Conservation (phyloP, 345 rosid species). For the Rhodamnia rubescens region DNA sequence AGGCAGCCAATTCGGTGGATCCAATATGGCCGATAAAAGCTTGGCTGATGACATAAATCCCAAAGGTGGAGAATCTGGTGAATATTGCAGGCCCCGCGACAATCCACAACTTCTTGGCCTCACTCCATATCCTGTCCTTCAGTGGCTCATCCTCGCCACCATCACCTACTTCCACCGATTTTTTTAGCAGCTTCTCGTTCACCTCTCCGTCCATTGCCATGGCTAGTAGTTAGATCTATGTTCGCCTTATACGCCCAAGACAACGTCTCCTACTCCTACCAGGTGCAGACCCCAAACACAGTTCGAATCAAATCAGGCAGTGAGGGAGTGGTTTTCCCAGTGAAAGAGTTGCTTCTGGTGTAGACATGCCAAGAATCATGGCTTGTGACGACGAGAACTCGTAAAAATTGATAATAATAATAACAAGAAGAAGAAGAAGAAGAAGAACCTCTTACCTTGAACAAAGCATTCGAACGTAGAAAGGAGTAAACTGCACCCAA, state of each 20-base stretch:
- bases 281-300: not conserved
- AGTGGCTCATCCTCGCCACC: not conserved
- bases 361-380: not conserved
- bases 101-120: conserved; percentile 55
- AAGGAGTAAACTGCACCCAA: not conserved
- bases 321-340: not conserved
- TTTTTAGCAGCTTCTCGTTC: conserved; percentile 11
- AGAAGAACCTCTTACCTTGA: not conserved
- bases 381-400: not conserved
- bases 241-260: not conserved
- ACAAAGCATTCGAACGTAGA: not conserved
- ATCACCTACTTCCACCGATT: not conserved
- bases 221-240: not conserved
- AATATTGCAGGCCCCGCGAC: conserved; percentile 77
- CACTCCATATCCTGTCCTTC: conserved; percentile 35
- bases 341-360: not conserved
- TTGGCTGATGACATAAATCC: conserved; percentile 41
- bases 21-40: conserved; percentile 74
- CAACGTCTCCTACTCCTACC: not conserved
- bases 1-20: conserved; percentile 54
- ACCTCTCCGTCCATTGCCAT: conserved; percentile 16
- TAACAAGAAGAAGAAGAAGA: not conserved
- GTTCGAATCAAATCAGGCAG: not conserved
- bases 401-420: not conserved
- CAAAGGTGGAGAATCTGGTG: conserved; percentile 56